Conservation (phyloP, 108 stramenopile genomes). For the Nitzschia palea region DNA sequence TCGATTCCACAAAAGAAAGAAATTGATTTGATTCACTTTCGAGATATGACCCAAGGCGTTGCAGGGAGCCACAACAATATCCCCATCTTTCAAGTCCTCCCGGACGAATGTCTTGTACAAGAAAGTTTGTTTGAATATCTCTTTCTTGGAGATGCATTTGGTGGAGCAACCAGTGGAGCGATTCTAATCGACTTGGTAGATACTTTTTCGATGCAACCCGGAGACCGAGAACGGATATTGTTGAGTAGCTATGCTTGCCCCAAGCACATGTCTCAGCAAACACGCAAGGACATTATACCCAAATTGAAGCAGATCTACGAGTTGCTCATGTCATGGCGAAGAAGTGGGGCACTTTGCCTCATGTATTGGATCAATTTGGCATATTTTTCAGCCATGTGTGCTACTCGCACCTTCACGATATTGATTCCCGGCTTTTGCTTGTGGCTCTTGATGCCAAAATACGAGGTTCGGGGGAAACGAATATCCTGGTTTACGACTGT, state of each 20-base stretch:
- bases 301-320: conserved; percentile 2
- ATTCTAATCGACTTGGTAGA: conserved; percentile 5
- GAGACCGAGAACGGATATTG: not conserved
- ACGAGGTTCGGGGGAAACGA: conserved; percentile 4
- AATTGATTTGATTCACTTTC: not conserved
- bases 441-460: not conserved
- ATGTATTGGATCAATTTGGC: conserved; percentile 3
- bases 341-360: not conserved
- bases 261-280: not conserved
- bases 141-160: not conserved
- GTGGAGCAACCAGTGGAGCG: not conserved
- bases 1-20: not conserved
- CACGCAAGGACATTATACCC: not conserved
- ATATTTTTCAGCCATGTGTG: conserved; percentile 6
- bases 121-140: conserved; percentile 1
- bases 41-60: not conserved
- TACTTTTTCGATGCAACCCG: conserved; percentile 1
- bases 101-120: not conserved
- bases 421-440: not conserved
- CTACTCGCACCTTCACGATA: not conserved
- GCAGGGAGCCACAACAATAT: not conserved
- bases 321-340: conserved; percentile 4
- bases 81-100: conserved; percentile 1
- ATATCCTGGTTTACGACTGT: not conserved
- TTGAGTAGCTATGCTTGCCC: conserved; percentile 11